phyloP scores from a whole-genome alignment of 495 filamentous ascomycete species.

The Sphaerosporella brunnea region DNA sequence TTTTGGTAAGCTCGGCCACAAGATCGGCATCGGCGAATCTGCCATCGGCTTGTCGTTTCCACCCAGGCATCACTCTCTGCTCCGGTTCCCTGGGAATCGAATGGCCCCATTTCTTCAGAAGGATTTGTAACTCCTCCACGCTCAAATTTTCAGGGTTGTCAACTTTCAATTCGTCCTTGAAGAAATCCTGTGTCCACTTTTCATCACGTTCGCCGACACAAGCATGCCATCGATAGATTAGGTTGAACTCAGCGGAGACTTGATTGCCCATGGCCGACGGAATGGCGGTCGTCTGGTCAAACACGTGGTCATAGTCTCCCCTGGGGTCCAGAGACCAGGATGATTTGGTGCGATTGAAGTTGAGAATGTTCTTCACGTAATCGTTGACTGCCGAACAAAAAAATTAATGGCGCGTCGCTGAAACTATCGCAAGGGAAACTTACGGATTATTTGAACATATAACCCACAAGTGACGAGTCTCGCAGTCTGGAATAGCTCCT shows the following conservation, averaged over 20 bases:
- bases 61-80: too few species aligned
- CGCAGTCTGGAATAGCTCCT: conserved; percentile 30
- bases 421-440: too few species aligned
- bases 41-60: conserved; percentile 38
- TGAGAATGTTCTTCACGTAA: too few species aligned
- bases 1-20: too few species aligned
- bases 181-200: conserved; percentile 46
- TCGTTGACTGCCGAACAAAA: too few species aligned
- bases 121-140: too few species aligned
- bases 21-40: conserved; percentile 45
- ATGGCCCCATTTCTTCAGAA: too few species aligned
- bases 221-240: conserved; percentile 58
- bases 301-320: conserved; percentile 12
- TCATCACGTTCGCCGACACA: conserved; percentile 44
- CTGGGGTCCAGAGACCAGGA: conserved; percentile 27
- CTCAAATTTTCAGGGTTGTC: too few species aligned
- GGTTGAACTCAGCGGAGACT: conserved; percentile 53
- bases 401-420: too few species aligned
- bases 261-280: conserved; percentile 42
- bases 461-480: conserved; percentile 22
- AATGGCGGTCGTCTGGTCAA: conserved; percentile 12
- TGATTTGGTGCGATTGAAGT: conserved; percentile 8
- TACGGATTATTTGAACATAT: too few species aligned
- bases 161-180: too few species aligned
- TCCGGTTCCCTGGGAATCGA: too few species aligned